These are phyloP conservation scores for Colletotrichum gigasporum DNA, from an alignment of 2,329 filamentous ascomycete genomes.

Conservation along the genomic window DNA sequence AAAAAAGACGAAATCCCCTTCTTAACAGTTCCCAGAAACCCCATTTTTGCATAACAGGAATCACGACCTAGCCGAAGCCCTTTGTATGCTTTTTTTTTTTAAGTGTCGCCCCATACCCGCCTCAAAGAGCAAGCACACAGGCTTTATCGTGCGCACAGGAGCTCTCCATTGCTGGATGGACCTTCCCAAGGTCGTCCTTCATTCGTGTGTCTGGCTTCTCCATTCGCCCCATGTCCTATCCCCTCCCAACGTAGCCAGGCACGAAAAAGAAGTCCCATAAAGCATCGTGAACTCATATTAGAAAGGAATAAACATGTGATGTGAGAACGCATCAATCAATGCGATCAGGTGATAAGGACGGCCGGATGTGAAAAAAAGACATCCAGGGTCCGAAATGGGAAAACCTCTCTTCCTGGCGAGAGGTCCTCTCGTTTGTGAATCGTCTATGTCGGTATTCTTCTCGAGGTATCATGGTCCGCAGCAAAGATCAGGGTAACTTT, in stretches of 20 bases:
- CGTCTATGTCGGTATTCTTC: constrained; percentile 51
- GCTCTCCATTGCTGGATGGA: constrained; percentile 25
- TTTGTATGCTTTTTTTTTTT: constrained; percentile 31
- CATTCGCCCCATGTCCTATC: constrained; percentile 1
- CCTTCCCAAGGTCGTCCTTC: constrained; percentile 17
- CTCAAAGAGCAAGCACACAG: constrained; percentile 17
- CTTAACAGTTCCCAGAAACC: constrained; percentile 26
- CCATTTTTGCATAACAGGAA: constrained; percentile 23
- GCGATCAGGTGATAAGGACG: constrained; percentile 24
- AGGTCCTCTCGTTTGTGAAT: constrained; percentile 46
- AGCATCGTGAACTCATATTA: constrained; percentile 33
- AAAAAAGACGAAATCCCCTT: constrained; percentile 24
- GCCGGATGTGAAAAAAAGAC: constrained; percentile 42
- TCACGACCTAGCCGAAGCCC: constrained; percentile 25
- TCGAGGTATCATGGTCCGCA: constrained; percentile 59
- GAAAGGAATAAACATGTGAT: constrained; percentile 29
- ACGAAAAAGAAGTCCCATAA: constrained; percentile 25
- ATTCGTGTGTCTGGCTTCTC: constrained; percentile 13
- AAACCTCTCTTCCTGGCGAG: constrained; percentile 41
- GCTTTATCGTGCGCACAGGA: constrained; percentile 1
- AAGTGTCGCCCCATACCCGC: constrained; percentile 3
- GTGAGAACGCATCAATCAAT: constrained; percentile 19
- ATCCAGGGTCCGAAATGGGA: constrained; percentile 38
- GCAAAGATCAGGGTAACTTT: constrained; percentile 57
- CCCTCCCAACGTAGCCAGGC: constrained; percentile 16